Percentiles rank a stretch among this genome's conserved stretches.
phyloP scores from a whole-genome alignment of 2,329 filamentous ascomycete genomes.

The Aspergillus sp. region DNA sequence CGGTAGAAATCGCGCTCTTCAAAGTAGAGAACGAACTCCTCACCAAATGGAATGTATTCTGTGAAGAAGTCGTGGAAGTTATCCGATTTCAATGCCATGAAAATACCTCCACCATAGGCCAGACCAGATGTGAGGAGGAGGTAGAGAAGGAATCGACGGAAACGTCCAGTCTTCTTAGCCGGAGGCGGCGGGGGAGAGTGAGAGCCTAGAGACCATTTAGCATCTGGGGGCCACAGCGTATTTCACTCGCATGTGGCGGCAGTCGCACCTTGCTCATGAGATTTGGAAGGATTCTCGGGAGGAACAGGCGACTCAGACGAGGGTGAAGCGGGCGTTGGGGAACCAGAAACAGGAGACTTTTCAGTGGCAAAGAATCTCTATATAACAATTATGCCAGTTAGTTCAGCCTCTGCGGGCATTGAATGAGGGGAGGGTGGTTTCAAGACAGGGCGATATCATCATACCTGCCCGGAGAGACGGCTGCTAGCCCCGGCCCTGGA shows the following conservation, averaged over 20 bases:
- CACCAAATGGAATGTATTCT: conserved; percentile 88
- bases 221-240: conserved; percentile 11
- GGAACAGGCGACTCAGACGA: conserved; percentile 42
- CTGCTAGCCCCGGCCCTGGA: conserved; percentile 29
- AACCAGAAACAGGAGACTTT: conserved; percentile 31
- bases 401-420: conserved; percentile 19
- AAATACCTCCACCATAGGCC: conserved; percentile 80
- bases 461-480: conserved; percentile 36
- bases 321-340: conserved; percentile 37
- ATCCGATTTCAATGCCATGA: conserved; percentile 87
- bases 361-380: conserved; percentile 46
- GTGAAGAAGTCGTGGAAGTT: conserved; percentile 99
- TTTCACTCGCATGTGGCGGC: conserved; percentile 4
- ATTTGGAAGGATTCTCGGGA: conserved; percentile 41
- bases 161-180: conserved; percentile 60
- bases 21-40: conserved; percentile 88
- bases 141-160: conserved; percentile 69
- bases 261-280: conserved; percentile 24
- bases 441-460: conserved; percentile 18
- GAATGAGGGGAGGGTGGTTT: not conserved
- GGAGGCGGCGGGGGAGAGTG: conserved; percentile 35
- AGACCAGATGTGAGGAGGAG: conserved; percentile 67
- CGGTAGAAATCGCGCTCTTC: conserved; percentile 91
- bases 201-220: conserved; percentile 31
- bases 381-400: conserved; percentile 5